Base-by-base conservation (phyloP, 2,329 filamentous ascomycete genomes). In the Pseudogymnoascus sp. region DNA sequence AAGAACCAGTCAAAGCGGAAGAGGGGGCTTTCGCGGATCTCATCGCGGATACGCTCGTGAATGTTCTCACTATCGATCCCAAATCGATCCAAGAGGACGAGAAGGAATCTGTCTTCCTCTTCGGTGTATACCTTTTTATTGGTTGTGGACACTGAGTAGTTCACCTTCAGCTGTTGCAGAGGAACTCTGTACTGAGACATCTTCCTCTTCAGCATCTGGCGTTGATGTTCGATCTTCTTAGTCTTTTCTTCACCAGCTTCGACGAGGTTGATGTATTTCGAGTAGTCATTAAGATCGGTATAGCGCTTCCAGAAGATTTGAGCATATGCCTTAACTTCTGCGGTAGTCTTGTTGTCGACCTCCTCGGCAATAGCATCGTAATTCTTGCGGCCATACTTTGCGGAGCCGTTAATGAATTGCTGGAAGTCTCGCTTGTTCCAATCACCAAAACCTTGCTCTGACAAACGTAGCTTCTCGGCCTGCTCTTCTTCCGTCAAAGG, bases 1-100 rank as follows among this genome's bases (percentile, higher is more conserved):
- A 99, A 97, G 80, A 99, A 99, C 96, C 96, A 99, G 74, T 99
- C 95, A 71, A 99, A 99, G 40, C 95, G 87, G 83, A 99, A 99
- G 3, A 99, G 80, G 9, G 95, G 93, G 64, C 89, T 93, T 68
- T 97, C 92, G 35, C 93, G 89, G 68, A 99, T 96, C 74, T 97
- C 95, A 68, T 97, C 93, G n/a, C 95, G 88, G 73, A 99, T 96
- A 74, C 87, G 88, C 70, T 99, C 95, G 74, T 95, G 96, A 67
- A 99, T 83, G 35, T 86, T 86, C 71, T 97, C 93, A 1, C 89
- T 89, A 73, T 99, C 96, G 36, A 99, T 87, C 6, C 96, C 95
- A 70, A 92, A 89, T 75, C 88, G 90, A 77, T 99, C 92, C 5
- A 99, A 82, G 78, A 97, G 88, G 60, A 99, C 93, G 35, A 99